Conservation (phyloP, 1,284 basidiomycete species). For the Fistulinella cinereoalba region DNA sequence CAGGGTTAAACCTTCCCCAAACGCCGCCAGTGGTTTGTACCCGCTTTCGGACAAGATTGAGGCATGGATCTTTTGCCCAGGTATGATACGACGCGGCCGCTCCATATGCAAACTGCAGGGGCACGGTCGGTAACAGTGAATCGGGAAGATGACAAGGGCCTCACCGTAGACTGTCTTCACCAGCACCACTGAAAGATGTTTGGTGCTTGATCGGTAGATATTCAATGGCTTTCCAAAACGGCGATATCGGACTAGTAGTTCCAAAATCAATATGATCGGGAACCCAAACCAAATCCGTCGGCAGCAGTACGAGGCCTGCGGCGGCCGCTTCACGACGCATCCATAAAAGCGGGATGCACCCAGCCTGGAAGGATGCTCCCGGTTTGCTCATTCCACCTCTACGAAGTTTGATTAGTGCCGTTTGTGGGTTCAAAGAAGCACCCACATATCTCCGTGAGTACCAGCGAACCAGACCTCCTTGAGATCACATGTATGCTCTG, state of each 20-base stretch:
- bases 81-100: conserved; percentile 27
- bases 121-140: conserved; percentile 1
- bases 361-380: conserved; percentile 11
- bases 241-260: conserved; percentile 17
- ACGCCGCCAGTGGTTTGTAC: conserved; percentile 18
- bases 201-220: conserved; percentile 19
- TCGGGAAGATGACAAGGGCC: not conserved
- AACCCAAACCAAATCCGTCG: conserved; percentile 15
- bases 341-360: conserved; percentile 20
- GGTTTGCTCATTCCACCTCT: conserved; percentile 22
- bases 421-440: not conserved
- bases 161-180: conserved; percentile 7
- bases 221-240: conserved; percentile 11
- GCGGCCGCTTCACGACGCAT: conserved; percentile 18
- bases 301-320: conserved; percentile 11
- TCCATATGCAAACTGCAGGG: conserved; percentile 15
- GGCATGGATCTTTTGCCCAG: conserved; percentile 32
- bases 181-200: conserved; percentile 9
- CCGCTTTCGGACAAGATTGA: conserved; percentile 25
- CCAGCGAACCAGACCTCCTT: conserved; percentile 32
- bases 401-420: not conserved
- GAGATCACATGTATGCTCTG: conserved; percentile 7
- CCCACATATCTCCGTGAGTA: conserved; percentile 31
- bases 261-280: conserved; percentile 13
- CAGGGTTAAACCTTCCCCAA: conserved; percentile 29